Base-by-base conservation (phyloP, 345 rosid genomes). In the Eucalyptus decipiens region DNA sequence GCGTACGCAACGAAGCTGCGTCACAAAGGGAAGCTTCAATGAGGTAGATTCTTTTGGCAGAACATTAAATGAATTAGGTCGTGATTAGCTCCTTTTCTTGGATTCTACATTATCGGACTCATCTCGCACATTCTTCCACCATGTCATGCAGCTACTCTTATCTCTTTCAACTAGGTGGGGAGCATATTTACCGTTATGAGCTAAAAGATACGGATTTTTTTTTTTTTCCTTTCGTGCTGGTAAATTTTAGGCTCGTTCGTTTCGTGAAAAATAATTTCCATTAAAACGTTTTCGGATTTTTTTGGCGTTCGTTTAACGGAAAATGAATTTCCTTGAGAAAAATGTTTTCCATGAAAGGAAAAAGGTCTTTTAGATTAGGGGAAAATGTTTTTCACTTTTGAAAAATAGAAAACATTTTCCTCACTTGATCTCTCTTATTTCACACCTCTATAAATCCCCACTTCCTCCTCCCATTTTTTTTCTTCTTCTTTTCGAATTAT, bases 231-330 rank as follows among this genome's bases (percentile, higher is more conserved):
- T 52, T 72, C 45, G 8, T 72, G 83, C 26, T 42, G 9, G 15
- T 5, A 76, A 34, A 72, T 72, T 72, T 72, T 0, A 15, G 18
- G 7, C 0, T 5, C 7, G 3, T 49, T 15, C 0, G 1, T 49
- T 49, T 49, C 0, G 7, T 0, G 18, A 0, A 49, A 49, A 49
- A 49, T 49, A 49, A 49, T 49, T 49, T 13, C 0, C 0, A 0
- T 0, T 0, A 49, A 49, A 49, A 15, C 7, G 7, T 15, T 49
- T 49, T 49, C 17, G 0, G 3, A 1, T 5, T 15, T 2, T 49
- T 49, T 0, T 0, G 3, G 1, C 7, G 0, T 49, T 49, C 0
- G 0, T 49, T 49, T 49, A 3, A 49, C 1, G 3, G 0, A 49
- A 49, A 15, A 49, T 49, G 18, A 49, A 49, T 49, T 49, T 49